Evolutionary conservation across 2,329 filamentous ascomycete species (phyloP), one percentile per base, ranked within the genome.

Genomic region (Didymosphaeria variabile): DNA sequence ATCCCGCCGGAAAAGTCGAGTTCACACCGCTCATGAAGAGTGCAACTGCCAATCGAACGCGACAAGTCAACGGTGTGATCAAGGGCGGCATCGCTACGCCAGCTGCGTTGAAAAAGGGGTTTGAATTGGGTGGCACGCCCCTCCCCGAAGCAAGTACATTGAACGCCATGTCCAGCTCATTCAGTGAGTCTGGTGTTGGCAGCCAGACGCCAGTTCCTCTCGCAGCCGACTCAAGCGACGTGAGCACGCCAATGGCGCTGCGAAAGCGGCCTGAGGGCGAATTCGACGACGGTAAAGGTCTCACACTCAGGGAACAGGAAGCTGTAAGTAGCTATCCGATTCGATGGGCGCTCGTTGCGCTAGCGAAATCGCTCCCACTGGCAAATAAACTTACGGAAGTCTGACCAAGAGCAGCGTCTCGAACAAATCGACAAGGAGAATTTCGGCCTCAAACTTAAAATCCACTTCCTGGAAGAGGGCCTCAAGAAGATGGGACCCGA

Each of bases 371-470:
- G 26, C 15, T 21, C 38, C n/a, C 9, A 23, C 2, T 2, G 10
- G 9, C 13, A 6, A 23, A 6, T 31, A 19, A 32, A 15, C n/a
- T 38, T 61, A 34, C 6, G 6, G 26, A 29, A 29, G 6, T 29
- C 66, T 58, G 53, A 67, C 64, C 65, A 56, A 67, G n/a, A 13
- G 17, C 55, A 87, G 84, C 87, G 88, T 67, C 94, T 99, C 69
- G 92, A 97, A 80, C 92, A 92, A 74, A 94, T 99, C 70, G 93
- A 97, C 75, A 99, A 99, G 82, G 95, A 98, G 75, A 99, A 99
- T 75, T 99, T 98, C 75, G 54, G 55, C 36, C 63, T 65, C 56
- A 98, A 98, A 79, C 86, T 98, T 68, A 97, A 97, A 79, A 97
- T 97, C 57, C 93, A 98, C 78, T 99, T 97, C 77, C 85, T 99